A percentile compares a stretch with the other conserved stretches of the same genome.
phyloP scores from a whole-genome alignment of 305 asterid genomes.

The Andrographis paniculata region DNA sequence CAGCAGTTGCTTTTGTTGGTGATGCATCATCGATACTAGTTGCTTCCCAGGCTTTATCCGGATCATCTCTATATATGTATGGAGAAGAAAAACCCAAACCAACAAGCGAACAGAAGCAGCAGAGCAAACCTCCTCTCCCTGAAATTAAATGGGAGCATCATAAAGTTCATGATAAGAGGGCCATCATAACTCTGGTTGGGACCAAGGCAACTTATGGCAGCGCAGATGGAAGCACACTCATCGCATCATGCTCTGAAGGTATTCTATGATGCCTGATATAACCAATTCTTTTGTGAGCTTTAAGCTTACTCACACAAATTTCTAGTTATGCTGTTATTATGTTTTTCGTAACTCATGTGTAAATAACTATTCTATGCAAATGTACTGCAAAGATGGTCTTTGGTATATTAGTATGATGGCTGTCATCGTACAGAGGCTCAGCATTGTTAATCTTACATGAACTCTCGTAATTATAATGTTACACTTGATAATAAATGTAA shows the following conservation, averaged over 20 bases:
- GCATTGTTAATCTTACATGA: no score
- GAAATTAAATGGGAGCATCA: conserved; percentile 87
- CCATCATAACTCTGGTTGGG: conserved; percentile 65
- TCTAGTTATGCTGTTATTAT: not conserved
- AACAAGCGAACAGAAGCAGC: conserved; percentile 54
- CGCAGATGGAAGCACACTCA: conserved; percentile 80
- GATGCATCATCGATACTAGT: conserved; percentile 77
- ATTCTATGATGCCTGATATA: conserved; percentile 15
- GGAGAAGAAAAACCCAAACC: conserved; percentile 72
- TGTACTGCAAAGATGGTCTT: not conserved
- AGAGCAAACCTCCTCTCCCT: conserved; percentile 79
- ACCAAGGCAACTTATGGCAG: conserved; percentile 82
- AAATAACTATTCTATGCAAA: conserved; percentile 5
- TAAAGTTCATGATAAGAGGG: conserved; percentile 77
- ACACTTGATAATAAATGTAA: no score
- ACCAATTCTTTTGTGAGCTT: conserved; percentile 11
- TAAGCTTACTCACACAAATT: conserved; percentile 15
- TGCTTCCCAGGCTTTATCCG: conserved; percentile 64
- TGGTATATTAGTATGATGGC: no score
- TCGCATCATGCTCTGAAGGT: conserved; percentile 97
- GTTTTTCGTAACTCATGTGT: not conserved
- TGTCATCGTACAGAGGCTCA: no score
- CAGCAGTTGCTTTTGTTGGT: conserved; percentile 66
- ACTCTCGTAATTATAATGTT: no score
- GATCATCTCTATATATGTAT: conserved; percentile 82